Base-by-base conservation (phyloP, 208 protist species). In the Trypanosoma cruzi region DNA sequence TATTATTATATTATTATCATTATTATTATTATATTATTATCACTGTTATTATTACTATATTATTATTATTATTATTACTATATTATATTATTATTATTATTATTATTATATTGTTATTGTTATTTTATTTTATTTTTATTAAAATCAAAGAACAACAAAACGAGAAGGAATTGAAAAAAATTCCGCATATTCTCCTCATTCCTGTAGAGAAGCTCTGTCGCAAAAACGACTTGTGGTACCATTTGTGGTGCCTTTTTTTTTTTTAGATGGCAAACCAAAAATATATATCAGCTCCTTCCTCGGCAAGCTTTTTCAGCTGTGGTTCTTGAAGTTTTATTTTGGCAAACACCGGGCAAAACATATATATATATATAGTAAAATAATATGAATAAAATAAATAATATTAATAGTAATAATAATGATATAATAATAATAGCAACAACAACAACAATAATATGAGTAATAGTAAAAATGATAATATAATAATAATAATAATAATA, bases 331-430 rank as follows among this genome's bases (percentile, higher is more conserved):
- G 85, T 68, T 32, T 73, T 59, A 11, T 62, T 78, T 42, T 56
- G 57, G 55, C 82, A 80, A 58, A 61, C 73, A 16, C 78, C 80
- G 79, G 81, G 61, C 79, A 87, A 58, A 59, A 82, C 13, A 71
- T 61, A 62, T 78, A 76, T 14, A 83, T 52, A 52, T 71, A 54
- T 32, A 90, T 68, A 18, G 62, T 50, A 13, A 26, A 52, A 28
- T 73, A 64, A 11, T 11, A 20, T 32, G 48, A 29, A 24, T 37
- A 71, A 49, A 78, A 61, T 11, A 84, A 44, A 36, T 46, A 36
- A 71, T 74, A 37, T 75, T 71, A 18, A 62, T 76, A 37, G 59
- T 87, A 40, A 77, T n/a, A 24, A 55, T 70, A 52, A 79, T 16
- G 68, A 79, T 16, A 85, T 49, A 32, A 79, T 87, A 36, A n/a